These are phyloP conservation scores for Aspergillus kassunensis DNA, from an alignment of 495 filamentous ascomycete genomes.

Conservation along the genomic window DNA sequence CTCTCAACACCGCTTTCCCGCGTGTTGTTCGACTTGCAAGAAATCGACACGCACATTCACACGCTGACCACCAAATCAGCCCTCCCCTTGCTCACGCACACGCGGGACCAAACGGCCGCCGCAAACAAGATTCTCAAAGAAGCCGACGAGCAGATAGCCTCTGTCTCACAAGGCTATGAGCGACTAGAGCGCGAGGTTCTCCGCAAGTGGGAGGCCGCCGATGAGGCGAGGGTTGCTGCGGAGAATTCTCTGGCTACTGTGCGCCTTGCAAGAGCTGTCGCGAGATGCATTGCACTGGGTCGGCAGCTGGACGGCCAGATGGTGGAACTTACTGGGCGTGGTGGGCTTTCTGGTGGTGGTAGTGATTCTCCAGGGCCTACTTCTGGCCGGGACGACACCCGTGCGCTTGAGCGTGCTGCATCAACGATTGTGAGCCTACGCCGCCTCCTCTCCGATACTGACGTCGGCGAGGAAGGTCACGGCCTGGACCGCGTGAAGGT, in stretches of 20 bases:
- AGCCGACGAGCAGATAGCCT: constrained; percentile 69
- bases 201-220: constrained; percentile 74
- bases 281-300: constrained; percentile 70
- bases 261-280: constrained; percentile 70
- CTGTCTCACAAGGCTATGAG: constrained; percentile 76
- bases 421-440: constrained; percentile 70
- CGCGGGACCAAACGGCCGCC: constrained; percentile 64
- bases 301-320: constrained; percentile 84
- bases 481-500: constrained; percentile 68
- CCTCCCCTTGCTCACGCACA: constrained; percentile 76
- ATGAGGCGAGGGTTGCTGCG: constrained; percentile 68
- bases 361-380: constrained; percentile 22
- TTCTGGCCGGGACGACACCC: constrained; percentile 57
- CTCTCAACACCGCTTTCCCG: constrained; percentile 89
- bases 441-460: constrained; percentile 62
- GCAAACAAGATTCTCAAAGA: constrained; percentile 64
- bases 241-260: constrained; percentile 74
- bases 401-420: constrained; percentile 72
- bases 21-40: constrained; percentile 94
- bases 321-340: constrained; percentile 52
- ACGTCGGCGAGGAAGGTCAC: constrained; percentile 67
- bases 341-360: constrained; percentile 15
- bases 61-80: constrained; percentile 80
- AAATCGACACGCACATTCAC: constrained; percentile 95
- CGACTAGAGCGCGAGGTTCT: constrained; percentile 79